Base-by-base conservation (phyloP, 768 basidiomycete genomes). In the Tricholoma bakamatsutake region DNA sequence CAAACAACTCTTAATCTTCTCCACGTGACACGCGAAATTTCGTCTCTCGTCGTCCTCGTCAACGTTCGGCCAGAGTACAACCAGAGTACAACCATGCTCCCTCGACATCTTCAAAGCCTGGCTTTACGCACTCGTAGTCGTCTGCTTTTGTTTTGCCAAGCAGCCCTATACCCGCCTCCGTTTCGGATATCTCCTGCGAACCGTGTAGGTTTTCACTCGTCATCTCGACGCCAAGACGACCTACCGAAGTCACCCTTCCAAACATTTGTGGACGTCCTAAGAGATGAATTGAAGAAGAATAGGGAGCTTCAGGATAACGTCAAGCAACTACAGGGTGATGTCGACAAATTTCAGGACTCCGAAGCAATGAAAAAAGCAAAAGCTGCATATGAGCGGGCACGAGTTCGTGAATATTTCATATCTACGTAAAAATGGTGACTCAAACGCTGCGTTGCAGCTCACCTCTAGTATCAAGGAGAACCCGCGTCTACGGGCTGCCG, bases 381-480 rank as follows among this genome's bases (percentile, higher is more conserved):
- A 67, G 93, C 90, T 50, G 85, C 91, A 56, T 98, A 98, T 73
- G 96, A 98, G 74, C 83, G 88, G 58, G 93, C 96, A 7, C 81
- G 96, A 73, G 95, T 98, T 66, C 58, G 84, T 80, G 52, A 52
- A 53, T 21, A n/a, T 30, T 34, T 27, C n/a, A 47, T 63, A n/a
- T 49, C 40, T 57, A 12, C 39, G 4, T 17, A n/a, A 37, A 57
- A 34, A 50, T 30, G 51, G 50, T 57, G 33, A 57, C 57, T 27
- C 54, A 34, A 58, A 45, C 8, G 18, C 56, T 37, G 5, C 21
- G 45, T 47, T 17, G 1, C 66, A 97, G 94, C 74, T 98, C 60
- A 87, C 88, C 5, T 90, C 93, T 4, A 93, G 93, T 62, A 96
- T 99, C 55, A 91, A 96, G 76, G 92, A 97, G 70, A 99, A 99